Base-by-base conservation (phyloP, 2,329 filamentous ascomycete genomes). In the Xylaria sp. region DNA sequence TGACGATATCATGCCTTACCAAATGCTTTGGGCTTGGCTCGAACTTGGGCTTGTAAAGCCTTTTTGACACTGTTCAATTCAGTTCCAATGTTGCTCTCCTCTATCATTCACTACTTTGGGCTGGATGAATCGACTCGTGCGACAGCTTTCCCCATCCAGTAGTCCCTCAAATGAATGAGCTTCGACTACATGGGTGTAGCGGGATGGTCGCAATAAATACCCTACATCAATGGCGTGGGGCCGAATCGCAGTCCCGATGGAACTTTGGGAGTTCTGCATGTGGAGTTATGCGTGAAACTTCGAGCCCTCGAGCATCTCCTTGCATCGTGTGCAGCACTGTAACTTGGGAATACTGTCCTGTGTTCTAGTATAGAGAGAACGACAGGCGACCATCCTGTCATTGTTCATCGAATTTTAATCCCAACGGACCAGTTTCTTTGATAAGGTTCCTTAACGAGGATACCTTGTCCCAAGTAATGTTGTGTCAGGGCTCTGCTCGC, bases 111-210 rank as follows among this genome's bases (percentile, higher is more conserved):
- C 37, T 31, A 27, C 49, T 17, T 23, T 43, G 41, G 55, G 27
- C 35, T 49, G 43, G 54, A 19, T 54, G 49, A 58, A 51, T 62
- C 58, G 58, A 56, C 8, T 47, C 21, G n/a, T 29, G 21, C 58
- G 15, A 49, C 29, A 35, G 29, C 41, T 52, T 55, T 38, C 15
- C 52, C 46, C 31, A 29, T 60, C 48, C 57, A 33, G 27, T 33
- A 11, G 10, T 44, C 29, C 60, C 48, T 46, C 43, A 51, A 29
- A 46, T 35, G 21, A 56, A 57, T 19, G 23, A 53, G 53, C 27
- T 47, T 29, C 46, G 41, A 46, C 23, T 58, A 40, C 60, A 63
- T n/a, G 31, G 27, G 44, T 51, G n/a, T 44, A 19, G 25, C 51
- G 46, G 29, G 43, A 49, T 35, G 33, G 31, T 58, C 46, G 54